These are phyloP conservation scores for Tetratostichococcus sp. DNA, from an alignment of 139 green algal species.

Conservation along the genomic window DNA sequence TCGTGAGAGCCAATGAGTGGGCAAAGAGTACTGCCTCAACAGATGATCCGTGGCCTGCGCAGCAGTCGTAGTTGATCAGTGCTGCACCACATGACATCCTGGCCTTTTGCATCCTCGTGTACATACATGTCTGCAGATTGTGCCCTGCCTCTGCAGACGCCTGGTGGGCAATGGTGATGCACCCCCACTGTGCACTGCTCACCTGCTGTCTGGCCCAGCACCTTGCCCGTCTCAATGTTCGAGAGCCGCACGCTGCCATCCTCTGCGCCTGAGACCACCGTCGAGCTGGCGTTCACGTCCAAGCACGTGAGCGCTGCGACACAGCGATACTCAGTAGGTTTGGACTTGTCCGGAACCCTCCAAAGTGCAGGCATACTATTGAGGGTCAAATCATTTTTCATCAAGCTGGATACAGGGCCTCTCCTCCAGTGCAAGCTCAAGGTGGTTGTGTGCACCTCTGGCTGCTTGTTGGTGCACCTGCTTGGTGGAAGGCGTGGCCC, in stretches of 20 bases:
- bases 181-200: too few relatives aligned
- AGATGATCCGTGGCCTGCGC: slow-evolving; percentile 63
- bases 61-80: too few relatives aligned
- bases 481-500: slow-evolving; percentile 59
- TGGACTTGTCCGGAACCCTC: too few relatives aligned
- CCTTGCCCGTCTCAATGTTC: slow-evolving; percentile 50
- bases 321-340: neutral
- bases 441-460: neutral
- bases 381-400: too few relatives aligned
- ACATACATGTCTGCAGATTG: too few relatives aligned
- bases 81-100: neutral
- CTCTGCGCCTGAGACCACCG: slow-evolving; percentile 54
- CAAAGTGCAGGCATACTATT: too few relatives aligned
- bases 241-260: slow-evolving; percentile 58
- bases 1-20: slow-evolving; percentile 43
- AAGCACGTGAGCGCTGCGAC: slow-evolving; percentile 68
- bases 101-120: too few relatives aligned
- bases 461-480: too few relatives aligned
- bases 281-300: slow-evolving; percentile 44
- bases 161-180: too few relatives aligned
- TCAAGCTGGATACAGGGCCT: too few relatives aligned
- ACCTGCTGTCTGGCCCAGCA: slow-evolving; percentile 38
- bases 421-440: too few relatives aligned
- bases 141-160: too few relatives aligned
- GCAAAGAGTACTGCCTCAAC: slow-evolving; percentile 71